phyloP scores from a whole-genome alignment of 768 basidiomycete genomes.

The Termitomyces sp. region DNA sequence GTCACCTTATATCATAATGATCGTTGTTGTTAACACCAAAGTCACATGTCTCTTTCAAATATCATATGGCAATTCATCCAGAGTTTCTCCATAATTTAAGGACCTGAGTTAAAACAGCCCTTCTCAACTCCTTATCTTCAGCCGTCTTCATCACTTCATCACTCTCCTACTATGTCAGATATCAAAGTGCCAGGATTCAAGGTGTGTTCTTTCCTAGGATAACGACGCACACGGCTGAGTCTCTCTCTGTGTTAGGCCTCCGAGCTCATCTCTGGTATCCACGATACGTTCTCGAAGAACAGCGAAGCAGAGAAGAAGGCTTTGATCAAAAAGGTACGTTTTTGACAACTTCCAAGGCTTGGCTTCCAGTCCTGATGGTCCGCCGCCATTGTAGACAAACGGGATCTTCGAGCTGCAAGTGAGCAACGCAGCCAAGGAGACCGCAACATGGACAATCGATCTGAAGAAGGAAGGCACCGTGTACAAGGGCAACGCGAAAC shows the following conservation, averaged over 20 bases:
- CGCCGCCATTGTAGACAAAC: constrained; percentile 53
- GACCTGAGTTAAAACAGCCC: neutral
- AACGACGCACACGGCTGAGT: neutral
- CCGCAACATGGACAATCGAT: constrained; percentile 87
- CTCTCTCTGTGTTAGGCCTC: constrained; percentile 47
- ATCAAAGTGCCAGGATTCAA: constrained; percentile 75
- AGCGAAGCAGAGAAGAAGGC: constrained; percentile 58
- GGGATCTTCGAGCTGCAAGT: constrained; percentile 86
- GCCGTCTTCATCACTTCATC: neutral
- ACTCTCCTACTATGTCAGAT: constrained; percentile 47
- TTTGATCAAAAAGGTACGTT: constrained; percentile 68
- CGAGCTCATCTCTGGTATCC: constrained; percentile 52
- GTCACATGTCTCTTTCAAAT: constrained; percentile 9
- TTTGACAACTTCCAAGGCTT: neutral
- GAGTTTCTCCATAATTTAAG: constrained; percentile 9
- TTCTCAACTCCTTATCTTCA: neutral
- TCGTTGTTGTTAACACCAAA: neutral
- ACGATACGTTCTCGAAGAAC: constrained; percentile 44
- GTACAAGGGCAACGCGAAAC: constrained; percentile 65
- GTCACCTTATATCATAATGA: neutral
- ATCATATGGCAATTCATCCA: constrained; percentile 10
- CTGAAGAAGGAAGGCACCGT: constrained; percentile 79
- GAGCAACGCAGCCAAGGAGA: constrained; percentile 66
- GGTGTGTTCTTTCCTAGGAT: constrained; percentile 27
- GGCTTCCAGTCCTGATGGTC: neutral